Conservation (phyloP, 1,284 basidiomycete species). For the Trametes hirsuta region DNA sequence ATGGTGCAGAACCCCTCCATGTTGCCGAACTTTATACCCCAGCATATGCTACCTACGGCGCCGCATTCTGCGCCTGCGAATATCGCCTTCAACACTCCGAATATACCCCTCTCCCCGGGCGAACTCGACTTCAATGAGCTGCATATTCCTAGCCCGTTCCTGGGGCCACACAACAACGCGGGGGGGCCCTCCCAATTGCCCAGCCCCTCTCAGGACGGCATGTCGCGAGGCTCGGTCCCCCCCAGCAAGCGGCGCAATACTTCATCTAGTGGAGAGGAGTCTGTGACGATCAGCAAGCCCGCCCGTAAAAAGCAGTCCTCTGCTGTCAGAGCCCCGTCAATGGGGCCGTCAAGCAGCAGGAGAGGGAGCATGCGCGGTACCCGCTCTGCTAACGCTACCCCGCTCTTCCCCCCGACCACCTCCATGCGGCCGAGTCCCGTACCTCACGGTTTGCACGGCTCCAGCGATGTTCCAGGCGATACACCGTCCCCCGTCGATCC, state of each 20-base stretch:
- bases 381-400: conserved; percentile 65
- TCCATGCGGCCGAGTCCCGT: conserved; percentile 26
- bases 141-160: conserved; percentile 76
- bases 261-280: conserved; percentile 40
- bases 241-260: conserved; percentile 37
- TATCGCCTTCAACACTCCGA: conserved; percentile 55
- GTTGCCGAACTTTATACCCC: conserved; percentile 29
- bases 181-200: conserved; percentile 12
- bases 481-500: conserved; percentile 82
- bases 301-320: conserved; percentile 52
- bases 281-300: conserved; percentile 35
- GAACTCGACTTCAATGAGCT: conserved; percentile 69
- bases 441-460: conserved; percentile 44
- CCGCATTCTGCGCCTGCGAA: conserved; percentile 64
- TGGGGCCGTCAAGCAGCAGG: conserved; percentile 18
- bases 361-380: conserved; percentile 42
- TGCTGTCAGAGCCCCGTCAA: conserved; percentile 17
- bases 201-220: conserved; percentile 9
- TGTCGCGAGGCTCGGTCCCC: conserved; percentile 13
- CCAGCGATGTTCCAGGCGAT: conserved; percentile 47
- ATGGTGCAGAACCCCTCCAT: conserved; percentile 40
- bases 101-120: conserved; percentile 42
- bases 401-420: conserved; percentile 50
- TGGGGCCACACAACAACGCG: conserved; percentile 53
- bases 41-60: conserved; percentile 36